Conservation (phyloP, 2,329 filamentous ascomycete species). For the Moelleriella libera region DNA sequence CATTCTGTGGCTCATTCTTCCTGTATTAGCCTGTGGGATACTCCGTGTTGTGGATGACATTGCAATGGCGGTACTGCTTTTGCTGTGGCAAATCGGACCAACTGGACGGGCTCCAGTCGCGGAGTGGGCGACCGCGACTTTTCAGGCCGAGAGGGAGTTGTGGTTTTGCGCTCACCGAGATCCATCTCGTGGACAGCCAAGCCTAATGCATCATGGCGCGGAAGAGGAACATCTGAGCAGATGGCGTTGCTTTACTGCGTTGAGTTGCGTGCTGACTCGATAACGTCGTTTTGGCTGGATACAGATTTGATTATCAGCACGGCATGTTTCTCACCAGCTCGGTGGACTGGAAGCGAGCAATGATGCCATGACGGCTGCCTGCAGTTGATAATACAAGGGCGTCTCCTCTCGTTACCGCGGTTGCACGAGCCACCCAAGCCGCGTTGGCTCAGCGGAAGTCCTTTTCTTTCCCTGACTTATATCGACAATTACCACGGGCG, state of each 20-base stretch:
- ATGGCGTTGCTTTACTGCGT: neutral
- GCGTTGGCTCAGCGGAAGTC: neutral
- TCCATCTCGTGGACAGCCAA: neutral
- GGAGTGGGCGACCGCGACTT: neutral
- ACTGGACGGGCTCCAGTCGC: neutral
- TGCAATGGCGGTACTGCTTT: neutral
- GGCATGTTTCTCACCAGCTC: neutral
- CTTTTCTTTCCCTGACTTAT: neutral
- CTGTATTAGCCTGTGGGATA: neutral
- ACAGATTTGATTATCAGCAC: neutral
- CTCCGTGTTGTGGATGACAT: neutral
- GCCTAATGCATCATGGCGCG: neutral
- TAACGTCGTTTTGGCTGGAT: neutral
- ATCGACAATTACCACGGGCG: neutral
- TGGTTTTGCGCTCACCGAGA: neutral
- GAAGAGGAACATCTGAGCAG: neutral
- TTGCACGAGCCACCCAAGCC: conserved; percentile 1
- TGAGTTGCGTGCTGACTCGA: neutral
- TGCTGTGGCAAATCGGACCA: neutral
- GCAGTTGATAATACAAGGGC: neutral
- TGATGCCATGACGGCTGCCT: neutral
- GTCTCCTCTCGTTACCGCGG: neutral
- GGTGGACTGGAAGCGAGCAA: neutral
- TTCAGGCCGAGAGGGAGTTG: neutral
- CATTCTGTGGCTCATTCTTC: neutral